Conservation (phyloP, 768 basidiomycete genomes). For the Suillus lakei region DNA sequence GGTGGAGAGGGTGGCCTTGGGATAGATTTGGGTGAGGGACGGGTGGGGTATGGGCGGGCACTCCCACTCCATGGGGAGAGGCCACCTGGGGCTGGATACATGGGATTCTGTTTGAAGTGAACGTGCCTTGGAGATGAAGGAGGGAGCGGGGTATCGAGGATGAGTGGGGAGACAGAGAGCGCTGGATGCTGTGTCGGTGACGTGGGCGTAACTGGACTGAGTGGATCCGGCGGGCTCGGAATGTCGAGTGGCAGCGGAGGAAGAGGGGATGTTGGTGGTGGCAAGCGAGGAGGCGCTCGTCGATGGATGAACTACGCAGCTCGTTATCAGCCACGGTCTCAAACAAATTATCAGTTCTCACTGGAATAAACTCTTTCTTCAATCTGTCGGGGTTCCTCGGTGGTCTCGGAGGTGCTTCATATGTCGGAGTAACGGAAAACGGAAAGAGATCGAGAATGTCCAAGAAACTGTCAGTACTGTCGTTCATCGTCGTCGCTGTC, state of each 20-base stretch:
- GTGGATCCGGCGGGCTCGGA: neutral
- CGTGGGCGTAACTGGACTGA: neutral
- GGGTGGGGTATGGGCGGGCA: neutral
- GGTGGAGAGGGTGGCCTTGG: neutral
- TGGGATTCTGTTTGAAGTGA: neutral
- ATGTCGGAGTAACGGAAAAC: neutral
- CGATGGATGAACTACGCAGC: constrained; percentile 1
- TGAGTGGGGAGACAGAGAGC: too few species aligned
- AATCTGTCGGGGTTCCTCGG: neutral
- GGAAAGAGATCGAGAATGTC: neutral
- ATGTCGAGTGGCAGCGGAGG: neutral
- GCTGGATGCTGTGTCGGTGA: too few species aligned
- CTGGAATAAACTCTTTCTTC: neutral
- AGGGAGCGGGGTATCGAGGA: too few species aligned
- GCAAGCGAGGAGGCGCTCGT: neutral
- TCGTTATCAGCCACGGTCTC: too few species aligned
- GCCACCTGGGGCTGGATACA: neutral
- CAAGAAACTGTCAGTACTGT: neutral
- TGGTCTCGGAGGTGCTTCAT: neutral
- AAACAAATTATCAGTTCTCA: too few species aligned
- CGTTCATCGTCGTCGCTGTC: neutral
- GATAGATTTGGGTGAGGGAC: neutral
- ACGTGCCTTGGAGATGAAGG: too few species aligned
- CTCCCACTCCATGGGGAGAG: neutral
- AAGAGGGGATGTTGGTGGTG: constrained; percentile 2